Base-by-base conservation (phyloP, 1,284 basidiomycete genomes). In the Sporisorium iseilematis-ciliati region DNA sequence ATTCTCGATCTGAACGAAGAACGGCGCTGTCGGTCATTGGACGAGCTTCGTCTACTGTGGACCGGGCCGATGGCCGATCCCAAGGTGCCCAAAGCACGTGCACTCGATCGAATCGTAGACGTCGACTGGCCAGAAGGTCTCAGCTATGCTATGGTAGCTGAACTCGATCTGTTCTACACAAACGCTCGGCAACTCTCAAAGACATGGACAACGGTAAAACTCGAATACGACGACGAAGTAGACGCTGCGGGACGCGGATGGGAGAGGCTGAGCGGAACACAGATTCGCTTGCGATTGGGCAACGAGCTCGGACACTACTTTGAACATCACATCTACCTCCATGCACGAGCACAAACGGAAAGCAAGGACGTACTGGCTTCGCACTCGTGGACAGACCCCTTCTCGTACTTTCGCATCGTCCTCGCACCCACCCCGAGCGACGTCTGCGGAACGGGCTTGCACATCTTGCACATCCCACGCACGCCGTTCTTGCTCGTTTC, bases 91-190 rank as follows among this genome's bases (percentile, higher is more conserved):
- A 77, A 77, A 57, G 64, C 60, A 2, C 35, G 73, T 51, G 77
- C 77, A n/a, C 46, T 80, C 12, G 79, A 80, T 18, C 64, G 79
- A 12, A 68, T 80, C 45, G 42, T 54, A 16, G 74, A 77, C 8
- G 68, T 78, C 16, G 79, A 80, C 51, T 80, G 79, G 79, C 77
- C 75, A 10, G 62, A 76, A 35, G 79, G 79, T 4, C 41, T 80
- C 21, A 74, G 62, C 69, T 78, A 73, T 49, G 65, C 58, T 0
- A 80, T 80, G 79, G 62, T 78, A 6, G 70, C 78, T n/a, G 60
- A 72, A 21, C 66, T 80, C 35, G 70, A 77, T 20, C 48, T 70
- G 14, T 59, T 63, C 38, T 59, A 73, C 54, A 45, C 61, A 33
- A 31, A 60, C 12, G 41, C 56, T 8, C 51, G 72, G 0, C 68